Evolutionary conservation across 345 rosid species (phyloP).

Genomic region (Salix exigua): DNA sequence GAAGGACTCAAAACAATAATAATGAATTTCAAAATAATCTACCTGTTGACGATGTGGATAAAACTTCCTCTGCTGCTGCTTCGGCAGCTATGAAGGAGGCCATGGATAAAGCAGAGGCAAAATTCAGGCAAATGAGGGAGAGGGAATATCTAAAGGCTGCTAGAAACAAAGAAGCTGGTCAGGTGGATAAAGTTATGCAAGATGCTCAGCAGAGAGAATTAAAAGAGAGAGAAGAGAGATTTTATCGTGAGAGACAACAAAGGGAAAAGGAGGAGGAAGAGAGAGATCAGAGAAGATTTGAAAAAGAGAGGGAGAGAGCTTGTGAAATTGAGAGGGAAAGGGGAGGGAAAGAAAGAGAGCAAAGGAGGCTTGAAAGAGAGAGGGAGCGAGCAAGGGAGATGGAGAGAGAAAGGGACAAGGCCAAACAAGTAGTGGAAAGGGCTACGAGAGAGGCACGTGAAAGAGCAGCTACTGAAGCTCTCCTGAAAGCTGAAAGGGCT

Average conservation of each 20-base stretch:
- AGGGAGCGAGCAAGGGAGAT: conserved; percentile 58
- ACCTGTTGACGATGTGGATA: conserved; percentile 54
- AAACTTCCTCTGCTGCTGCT: conserved; percentile 58
- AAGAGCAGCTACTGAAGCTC: conserved; percentile 89
- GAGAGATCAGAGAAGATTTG: conserved; percentile 53
- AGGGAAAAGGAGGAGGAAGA: conserved; percentile 54
- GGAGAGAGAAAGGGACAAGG: conserved; percentile 66
- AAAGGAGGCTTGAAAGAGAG: conserved; percentile 58
- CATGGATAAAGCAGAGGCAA: conserved; percentile 96
- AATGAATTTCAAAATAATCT: conserved; percentile 44
- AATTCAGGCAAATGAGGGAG: conserved; percentile 87
- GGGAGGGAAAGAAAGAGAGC: conserved; percentile 65
- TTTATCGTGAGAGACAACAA: conserved; percentile 50
- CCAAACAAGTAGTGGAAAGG: conserved; percentile 91
- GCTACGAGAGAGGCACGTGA: conserved; percentile 97
- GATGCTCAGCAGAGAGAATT: conserved; percentile 58
- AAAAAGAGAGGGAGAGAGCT: conserved; percentile 48
- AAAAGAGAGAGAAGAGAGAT: conserved; percentile 54
- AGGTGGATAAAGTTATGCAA: conserved; percentile 39
- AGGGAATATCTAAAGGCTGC: conserved; percentile 64
- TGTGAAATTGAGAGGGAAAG: conserved; percentile 47
- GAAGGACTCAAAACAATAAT: conserved; percentile 37
- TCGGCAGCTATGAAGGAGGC: conserved; percentile 98
- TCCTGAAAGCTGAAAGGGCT: conserved; percentile 75
- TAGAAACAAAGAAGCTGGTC: conserved; percentile 61